Conservation (phyloP, 805 yeast species). For the Yarrowia osloensis region DNA sequence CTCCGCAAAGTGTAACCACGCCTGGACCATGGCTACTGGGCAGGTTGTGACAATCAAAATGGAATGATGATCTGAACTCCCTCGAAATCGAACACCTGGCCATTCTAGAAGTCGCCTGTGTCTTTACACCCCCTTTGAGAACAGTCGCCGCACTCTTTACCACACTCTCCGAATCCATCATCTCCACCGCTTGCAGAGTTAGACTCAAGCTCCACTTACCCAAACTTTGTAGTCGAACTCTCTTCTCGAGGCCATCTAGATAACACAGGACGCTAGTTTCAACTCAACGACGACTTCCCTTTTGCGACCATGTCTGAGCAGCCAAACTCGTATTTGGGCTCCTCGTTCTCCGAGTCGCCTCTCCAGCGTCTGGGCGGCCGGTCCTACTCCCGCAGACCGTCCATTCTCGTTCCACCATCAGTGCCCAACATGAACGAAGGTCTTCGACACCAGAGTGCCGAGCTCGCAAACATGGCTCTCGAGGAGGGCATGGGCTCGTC, state of each 20-base stretch:
- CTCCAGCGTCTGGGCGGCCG: slow-evolving; percentile 27
- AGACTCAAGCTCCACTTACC: background rate
- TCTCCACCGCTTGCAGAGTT: background rate
- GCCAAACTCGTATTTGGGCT: slow-evolving; percentile 24
- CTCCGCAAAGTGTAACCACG: background rate
- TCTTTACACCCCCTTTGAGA: too few species aligned
- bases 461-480: slow-evolving; percentile 20
- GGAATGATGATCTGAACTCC: too few species aligned
- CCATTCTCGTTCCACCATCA: slow-evolving; percentile 6
- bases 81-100: too few species aligned
- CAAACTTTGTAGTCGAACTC: slow-evolving; percentile 1
- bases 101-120: too few species aligned
- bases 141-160: too few species aligned
- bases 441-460: slow-evolving; percentile 28
- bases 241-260: slow-evolving; percentile 22
- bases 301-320: slow-evolving; percentile 1
- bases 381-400: slow-evolving; percentile 22
- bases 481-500: slow-evolving; percentile 16
- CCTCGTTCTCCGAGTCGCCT: slow-evolving; percentile 27
- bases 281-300: background rate
- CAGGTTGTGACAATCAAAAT: too few species aligned
- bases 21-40: too few species aligned
- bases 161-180: too few species aligned
- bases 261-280: background rate
- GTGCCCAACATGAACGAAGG: slow-evolving; percentile 21